Percentiles rank a stretch among this genome's conserved stretches.
Evolutionary conservation across 768 basidiomycete genomes (phyloP).

Genomic region (Tricholoma sp.): DNA sequence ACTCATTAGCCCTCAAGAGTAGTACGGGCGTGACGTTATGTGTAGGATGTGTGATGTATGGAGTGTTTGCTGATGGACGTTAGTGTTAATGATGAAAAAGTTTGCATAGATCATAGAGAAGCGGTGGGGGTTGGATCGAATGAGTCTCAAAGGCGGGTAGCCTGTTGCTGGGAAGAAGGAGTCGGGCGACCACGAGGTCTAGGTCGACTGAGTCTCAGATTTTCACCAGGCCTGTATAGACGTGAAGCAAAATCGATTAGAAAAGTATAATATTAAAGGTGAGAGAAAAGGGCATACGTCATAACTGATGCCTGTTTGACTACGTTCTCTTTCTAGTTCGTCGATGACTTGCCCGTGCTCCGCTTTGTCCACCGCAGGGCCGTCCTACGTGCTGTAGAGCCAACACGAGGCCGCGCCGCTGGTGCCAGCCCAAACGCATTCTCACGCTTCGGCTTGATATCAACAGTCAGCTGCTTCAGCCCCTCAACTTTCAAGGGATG

Average conservation of each 20-base stretch:
- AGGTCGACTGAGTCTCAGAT: too few relatives aligned
- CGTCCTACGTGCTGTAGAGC: too few relatives aligned
- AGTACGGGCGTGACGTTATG: background rate
- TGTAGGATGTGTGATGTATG: background rate
- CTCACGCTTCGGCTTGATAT: too few relatives aligned
- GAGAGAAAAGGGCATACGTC: conserved; percentile 41
- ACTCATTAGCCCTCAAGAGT: background rate
- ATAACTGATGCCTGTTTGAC: conserved; percentile 34
- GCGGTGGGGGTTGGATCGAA: background rate
- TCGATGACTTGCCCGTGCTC: conserved; percentile 43
- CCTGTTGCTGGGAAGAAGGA: conserved; percentile 32
- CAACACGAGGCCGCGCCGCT: too few relatives aligned
- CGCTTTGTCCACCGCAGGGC: too few relatives aligned
- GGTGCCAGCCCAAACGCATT: too few relatives aligned
- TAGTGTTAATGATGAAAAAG: background rate
- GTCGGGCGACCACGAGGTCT: conserved; percentile 46
- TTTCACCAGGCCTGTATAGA: conserved; percentile 36
- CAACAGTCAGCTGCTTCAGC: too few relatives aligned
- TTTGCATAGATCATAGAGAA: background rate
- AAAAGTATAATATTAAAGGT: background rate
- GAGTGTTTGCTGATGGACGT: background rate
- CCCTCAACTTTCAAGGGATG: too few relatives aligned
- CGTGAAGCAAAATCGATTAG: background rate
- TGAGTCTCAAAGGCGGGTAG: conserved; percentile 28
- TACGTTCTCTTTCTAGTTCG: conserved; percentile 54